A percentile compares a stretch with the other conserved stretches of the same genome.
Conservation (phyloP, 768 basidiomycete genomes). For the Nevesoporus exiguus region DNA sequence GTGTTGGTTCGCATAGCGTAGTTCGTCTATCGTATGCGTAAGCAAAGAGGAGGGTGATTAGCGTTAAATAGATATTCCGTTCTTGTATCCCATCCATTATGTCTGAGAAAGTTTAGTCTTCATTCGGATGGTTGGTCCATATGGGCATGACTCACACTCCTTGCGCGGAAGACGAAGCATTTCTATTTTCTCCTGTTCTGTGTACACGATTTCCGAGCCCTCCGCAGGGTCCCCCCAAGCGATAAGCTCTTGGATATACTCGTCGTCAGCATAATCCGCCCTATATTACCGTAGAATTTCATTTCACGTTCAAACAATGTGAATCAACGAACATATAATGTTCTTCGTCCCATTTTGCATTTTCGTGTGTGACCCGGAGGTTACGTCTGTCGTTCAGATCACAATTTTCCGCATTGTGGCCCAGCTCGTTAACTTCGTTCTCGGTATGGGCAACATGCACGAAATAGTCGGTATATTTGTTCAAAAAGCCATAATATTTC, state of each 20-base stretch:
- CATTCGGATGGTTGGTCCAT: neutral
- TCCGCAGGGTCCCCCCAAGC: constrained; percentile 60
- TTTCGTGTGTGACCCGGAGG: constrained; percentile 57
- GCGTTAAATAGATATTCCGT: constrained; percentile 61
- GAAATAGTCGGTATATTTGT: constrained; percentile 74
- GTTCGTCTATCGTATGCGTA: constrained; percentile 79
- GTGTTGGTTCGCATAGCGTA: constrained; percentile 73
- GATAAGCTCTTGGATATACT: constrained; percentile 68
- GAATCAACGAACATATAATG: constrained; percentile 67
- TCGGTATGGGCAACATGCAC: constrained; percentile 66
- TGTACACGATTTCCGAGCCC: constrained; percentile 47
- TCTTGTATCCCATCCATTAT: constrained; percentile 54
- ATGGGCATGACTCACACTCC: constrained; percentile 42
- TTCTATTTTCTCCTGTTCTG: constrained; percentile 65
- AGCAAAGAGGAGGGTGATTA: constrained; percentile 72
- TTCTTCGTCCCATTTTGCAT: constrained; percentile 80
- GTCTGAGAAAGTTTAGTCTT: constrained; percentile 42
- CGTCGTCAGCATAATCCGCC: constrained; percentile 79
- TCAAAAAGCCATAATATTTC: constrained; percentile 72
- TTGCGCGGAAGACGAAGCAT: constrained; percentile 56
- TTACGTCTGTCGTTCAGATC: constrained; percentile 47
- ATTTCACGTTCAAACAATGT: neutral
- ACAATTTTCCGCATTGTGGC: constrained; percentile 59
- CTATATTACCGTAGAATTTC: constrained; percentile 36
- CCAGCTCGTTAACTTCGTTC: constrained; percentile 82